A percentile compares a stretch with the other conserved stretches of the same genome.
phyloP scores from a whole-genome alignment of 495 filamentous ascomycete species.

The Collariella sp. region DNA sequence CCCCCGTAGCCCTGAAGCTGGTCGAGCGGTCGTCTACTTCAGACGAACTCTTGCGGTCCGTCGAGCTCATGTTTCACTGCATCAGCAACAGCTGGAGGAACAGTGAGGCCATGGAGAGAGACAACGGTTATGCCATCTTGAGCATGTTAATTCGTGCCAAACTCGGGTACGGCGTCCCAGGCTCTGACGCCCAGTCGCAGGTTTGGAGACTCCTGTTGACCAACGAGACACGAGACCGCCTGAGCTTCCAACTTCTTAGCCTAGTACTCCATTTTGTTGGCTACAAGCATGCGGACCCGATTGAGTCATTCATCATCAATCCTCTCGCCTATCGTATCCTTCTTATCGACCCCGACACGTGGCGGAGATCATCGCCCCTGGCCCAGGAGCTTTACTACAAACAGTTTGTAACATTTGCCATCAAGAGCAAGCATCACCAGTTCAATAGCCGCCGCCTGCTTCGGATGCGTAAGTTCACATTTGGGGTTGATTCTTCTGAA shows the following conservation, averaged over 20 bases:
- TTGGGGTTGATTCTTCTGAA: not conserved
- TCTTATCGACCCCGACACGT: conserved; percentile 84
- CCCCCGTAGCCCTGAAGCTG: conserved; percentile 72
- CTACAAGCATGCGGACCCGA: conserved; percentile 64
- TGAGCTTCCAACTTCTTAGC: conserved; percentile 63
- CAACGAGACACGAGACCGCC: conserved; percentile 50
- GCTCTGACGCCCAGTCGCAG: conserved; percentile 33
- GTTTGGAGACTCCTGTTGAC: conserved; percentile 32
- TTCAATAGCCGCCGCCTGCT: conserved; percentile 81
- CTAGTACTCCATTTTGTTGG: conserved; percentile 80
- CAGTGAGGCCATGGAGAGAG: conserved; percentile 95
- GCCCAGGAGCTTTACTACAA: conserved; percentile 85
- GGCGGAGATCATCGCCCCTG: conserved; percentile 64
- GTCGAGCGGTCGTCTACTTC: conserved; percentile 65
- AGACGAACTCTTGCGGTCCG: conserved; percentile 61
- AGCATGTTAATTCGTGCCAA: conserved; percentile 69
- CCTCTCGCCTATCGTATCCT: conserved; percentile 87
- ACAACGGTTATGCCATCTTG: conserved; percentile 88
- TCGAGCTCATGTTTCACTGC: conserved; percentile 74
- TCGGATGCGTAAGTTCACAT: conserved; percentile 70
- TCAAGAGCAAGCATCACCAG: conserved; percentile 77
- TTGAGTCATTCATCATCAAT: conserved; percentile 88
- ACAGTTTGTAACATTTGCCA: conserved; percentile 77
- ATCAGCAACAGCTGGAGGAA: conserved; percentile 90
- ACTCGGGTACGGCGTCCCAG: conserved; percentile 45